These are phyloP conservation scores for Trebouxiophyceae sp. DNA, from an alignment of 163 green algal genomes.

Conservation along the genomic window DNA sequence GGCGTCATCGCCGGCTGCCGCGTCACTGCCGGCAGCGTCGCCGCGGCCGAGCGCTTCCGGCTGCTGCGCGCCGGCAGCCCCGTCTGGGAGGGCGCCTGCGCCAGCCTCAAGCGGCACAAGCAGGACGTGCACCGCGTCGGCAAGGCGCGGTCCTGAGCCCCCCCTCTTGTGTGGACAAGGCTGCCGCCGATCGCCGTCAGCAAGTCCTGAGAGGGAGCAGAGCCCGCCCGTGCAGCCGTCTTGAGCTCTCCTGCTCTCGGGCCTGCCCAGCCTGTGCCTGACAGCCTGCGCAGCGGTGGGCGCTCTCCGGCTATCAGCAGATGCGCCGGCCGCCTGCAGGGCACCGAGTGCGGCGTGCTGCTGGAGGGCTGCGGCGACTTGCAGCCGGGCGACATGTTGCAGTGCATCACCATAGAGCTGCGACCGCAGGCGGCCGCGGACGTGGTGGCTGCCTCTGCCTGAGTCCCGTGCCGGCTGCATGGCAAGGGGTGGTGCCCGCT, in stretches of 20 bases:
- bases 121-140: slow-evolving; percentile 71
- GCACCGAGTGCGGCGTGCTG: slow-evolving; percentile 80
- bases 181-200: background rate
- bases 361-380: slow-evolving; percentile 56
- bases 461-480: no score
- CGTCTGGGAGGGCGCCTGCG: slow-evolving; percentile 59
- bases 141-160: slow-evolving; percentile 13
- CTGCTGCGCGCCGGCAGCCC: slow-evolving; percentile 51
- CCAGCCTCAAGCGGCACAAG: slow-evolving; percentile 72
- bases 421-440: background rate
- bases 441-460: no score
- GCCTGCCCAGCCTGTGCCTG: background rate
- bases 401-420: slow-evolving; percentile 32
- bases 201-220: background rate
- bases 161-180: background rate
- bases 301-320: no score
- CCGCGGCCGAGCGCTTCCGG: slow-evolving; percentile 27
- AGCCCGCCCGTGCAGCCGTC: background rate
- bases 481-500: no score
- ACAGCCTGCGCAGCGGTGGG: background rate
- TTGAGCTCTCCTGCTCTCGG: background rate
- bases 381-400: slow-evolving; percentile 60
- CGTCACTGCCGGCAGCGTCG: slow-evolving; percentile 54
- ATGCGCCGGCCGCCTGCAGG: no score
- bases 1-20: slow-evolving; percentile 57